These are phyloP conservation scores for Obelidium mucronatum DNA, from an alignment of 192 early-diverging fungal genomes.

Conservation along the genomic window DNA sequence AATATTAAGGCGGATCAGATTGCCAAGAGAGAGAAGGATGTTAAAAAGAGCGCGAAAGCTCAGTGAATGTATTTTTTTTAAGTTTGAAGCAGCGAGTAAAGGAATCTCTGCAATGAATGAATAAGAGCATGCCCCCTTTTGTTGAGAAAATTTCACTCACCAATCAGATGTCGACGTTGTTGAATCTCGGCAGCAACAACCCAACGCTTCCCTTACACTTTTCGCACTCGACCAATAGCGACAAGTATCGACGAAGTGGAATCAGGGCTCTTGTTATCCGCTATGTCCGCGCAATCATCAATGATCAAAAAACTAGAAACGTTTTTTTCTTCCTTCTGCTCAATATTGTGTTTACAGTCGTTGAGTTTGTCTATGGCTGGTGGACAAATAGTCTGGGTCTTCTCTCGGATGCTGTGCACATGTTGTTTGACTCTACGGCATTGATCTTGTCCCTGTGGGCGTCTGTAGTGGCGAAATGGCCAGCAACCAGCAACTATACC, in stretches of 20 bases:
- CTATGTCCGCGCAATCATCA: conserved; percentile 62
- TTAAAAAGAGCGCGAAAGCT: neutral
- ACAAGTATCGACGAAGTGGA: conserved; percentile 28
- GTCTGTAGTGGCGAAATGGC: conserved; percentile 91
- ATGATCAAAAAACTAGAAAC: conserved; percentile 81
- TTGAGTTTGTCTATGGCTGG: conserved; percentile 72
- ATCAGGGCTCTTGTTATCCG: conserved; percentile 27
- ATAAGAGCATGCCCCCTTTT: too few relatives aligned
- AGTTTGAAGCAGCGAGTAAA: too few relatives aligned
- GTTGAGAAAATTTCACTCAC: too few relatives aligned
- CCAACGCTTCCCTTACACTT: neutral
- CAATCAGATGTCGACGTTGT: conserved; percentile 10
- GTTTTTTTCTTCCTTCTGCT: conserved; percentile 94
- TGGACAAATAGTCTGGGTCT: conserved; percentile 77
- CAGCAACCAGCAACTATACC: conserved; percentile 76
- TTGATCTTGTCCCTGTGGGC: conserved; percentile 87
- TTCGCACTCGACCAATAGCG: neutral
- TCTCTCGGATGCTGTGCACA: conserved; percentile 96
- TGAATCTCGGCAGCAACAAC: neutral
- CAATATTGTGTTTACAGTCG: conserved; percentile 91
- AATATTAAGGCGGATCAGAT: conserved; percentile 48
- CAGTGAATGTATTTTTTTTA: neutral
- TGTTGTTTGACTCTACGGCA: conserved; percentile 97
- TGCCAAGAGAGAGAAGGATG: neutral
- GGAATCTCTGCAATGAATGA: too few relatives aligned